Conservation (phyloP, 2,329 filamentous ascomycete genomes). For the Colletotrichum chrysophilum region DNA sequence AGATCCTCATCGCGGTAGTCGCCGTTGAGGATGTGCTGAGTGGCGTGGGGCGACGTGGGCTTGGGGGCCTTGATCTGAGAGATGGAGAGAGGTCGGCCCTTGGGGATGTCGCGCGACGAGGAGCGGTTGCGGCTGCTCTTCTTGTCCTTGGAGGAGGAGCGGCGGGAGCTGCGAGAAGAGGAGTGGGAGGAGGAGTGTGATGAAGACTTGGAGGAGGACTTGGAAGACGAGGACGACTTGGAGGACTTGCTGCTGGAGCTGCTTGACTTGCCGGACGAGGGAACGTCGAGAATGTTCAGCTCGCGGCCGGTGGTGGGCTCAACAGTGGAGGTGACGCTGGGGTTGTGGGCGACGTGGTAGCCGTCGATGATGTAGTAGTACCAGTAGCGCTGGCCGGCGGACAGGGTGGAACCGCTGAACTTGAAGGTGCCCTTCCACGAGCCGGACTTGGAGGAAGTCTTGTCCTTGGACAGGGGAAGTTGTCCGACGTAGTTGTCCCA, state of each 20-base stretch:
- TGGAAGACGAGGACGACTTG: conserved; percentile 39
- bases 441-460: conserved; percentile 80
- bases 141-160: conserved; percentile 39
- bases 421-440: conserved; percentile 97
- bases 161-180: conserved; percentile 41
- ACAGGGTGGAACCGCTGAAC: conserved; percentile 86
- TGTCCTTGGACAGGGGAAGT: conserved; percentile 92
- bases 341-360: conserved; percentile 97
- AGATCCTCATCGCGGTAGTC: conserved; percentile 78
- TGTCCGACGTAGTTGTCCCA: conserved; percentile 98
- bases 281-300: conserved; percentile 96
- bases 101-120: conserved; percentile 73
- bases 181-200: conserved; percentile 53
- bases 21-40: conserved; percentile 82
- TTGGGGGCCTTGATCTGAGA: conserved; percentile 92
- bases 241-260: conserved; percentile 30
- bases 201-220: conserved; percentile 43
- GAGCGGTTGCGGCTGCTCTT: conserved; percentile 50
- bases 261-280: conserved; percentile 51
- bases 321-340: conserved; percentile 83
- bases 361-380: conserved; percentile 99
- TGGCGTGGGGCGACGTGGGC: conserved; percentile 86
- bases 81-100: conserved; percentile 85
- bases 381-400: conserved; percentile 95
- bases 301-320: conserved; percentile 97